These are phyloP conservation scores for Aschersonia sp. DNA, from an alignment of 2,329 filamentous ascomycete genomes.

Conservation along the genomic window DNA sequence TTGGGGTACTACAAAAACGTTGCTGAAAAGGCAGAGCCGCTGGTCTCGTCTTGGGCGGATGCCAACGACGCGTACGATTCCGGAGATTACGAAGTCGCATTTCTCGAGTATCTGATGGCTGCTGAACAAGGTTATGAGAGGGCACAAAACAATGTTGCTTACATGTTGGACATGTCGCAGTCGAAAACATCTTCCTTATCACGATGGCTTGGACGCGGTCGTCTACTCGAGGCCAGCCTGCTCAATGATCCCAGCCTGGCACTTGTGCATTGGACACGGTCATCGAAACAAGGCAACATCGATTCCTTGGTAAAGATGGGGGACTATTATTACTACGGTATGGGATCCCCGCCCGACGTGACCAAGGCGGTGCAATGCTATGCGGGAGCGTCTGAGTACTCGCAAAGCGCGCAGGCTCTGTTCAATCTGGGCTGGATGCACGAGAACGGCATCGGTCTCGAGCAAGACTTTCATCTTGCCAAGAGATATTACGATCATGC, in stretches of 20 bases:
- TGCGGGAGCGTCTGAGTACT: conserved; percentile 76
- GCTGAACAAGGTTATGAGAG: conserved; percentile 87
- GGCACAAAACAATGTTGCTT: conserved; percentile 82
- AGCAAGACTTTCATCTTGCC: conserved; percentile 92
- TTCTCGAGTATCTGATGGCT: conserved; percentile 72
- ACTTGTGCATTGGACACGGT: conserved; percentile 88
- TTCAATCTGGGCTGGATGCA: conserved; percentile 99
- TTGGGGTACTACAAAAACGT: conserved; percentile 73
- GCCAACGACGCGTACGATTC: conserved; percentile 71
- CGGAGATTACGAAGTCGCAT: conserved; percentile 65
- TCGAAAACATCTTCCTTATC: conserved; percentile 23
- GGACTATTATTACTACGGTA: conserved; percentile 83
- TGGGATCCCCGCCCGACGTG: conserved; percentile 56
- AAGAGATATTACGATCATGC: conserved; percentile 94
- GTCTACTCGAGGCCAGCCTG: conserved; percentile 17
- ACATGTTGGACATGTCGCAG: conserved; percentile 62
- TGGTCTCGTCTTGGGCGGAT: conserved; percentile 68
- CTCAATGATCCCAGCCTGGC: conserved; percentile 47
- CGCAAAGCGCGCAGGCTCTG: conserved; percentile 85
- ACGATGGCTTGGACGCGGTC: conserved; percentile 31
- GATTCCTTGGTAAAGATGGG: conserved; percentile 97
- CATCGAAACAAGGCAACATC: conserved; percentile 82
- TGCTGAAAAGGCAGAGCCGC: conserved; percentile 55
- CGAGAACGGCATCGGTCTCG: conserved; percentile 84
- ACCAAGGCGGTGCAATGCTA: conserved; percentile 92